Evolutionary conservation across 148 eudicot genomes (phyloP).

Genomic region (Oxyria digyna): DNA sequence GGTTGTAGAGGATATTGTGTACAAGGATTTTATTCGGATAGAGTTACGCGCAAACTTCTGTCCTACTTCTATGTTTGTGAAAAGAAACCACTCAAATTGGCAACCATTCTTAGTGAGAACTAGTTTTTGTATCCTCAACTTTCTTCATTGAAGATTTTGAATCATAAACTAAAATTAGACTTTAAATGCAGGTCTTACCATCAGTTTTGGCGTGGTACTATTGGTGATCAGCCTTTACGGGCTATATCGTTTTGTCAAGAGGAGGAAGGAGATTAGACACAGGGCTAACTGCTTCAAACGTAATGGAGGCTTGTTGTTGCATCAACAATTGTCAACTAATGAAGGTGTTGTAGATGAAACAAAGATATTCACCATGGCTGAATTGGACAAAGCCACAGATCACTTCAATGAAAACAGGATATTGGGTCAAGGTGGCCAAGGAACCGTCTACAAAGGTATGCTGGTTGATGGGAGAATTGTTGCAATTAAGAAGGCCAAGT

Average conservation of each 20-base stretch:
- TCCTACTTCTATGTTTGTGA: not conserved
- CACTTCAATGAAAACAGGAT: not conserved
- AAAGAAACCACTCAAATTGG: not conserved
- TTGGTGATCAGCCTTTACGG: not conserved
- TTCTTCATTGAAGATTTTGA: not conserved
- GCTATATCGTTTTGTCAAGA: not conserved
- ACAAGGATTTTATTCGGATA: no score
- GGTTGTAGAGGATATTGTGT: not conserved
- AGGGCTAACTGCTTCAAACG: not conserved
- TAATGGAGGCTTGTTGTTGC: not conserved
- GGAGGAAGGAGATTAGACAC: not conserved
- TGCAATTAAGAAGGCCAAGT: conserved; percentile 1
- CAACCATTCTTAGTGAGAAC: not conserved
- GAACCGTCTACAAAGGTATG: conserved; percentile 3
- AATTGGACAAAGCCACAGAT: not conserved
- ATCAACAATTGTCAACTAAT: not conserved
- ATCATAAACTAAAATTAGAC: not conserved
- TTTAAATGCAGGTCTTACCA: not conserved
- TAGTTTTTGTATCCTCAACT: not conserved
- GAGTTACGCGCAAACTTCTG: no score
- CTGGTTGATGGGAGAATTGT: not conserved
- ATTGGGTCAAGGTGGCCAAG: conserved; percentile 4
- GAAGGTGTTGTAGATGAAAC: not conserved
- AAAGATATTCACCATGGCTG: not conserved
- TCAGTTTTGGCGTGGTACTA: not conserved